phyloP scores from a whole-genome alignment of 768 basidiomycete species.

The Termitomyces sp. region DNA sequence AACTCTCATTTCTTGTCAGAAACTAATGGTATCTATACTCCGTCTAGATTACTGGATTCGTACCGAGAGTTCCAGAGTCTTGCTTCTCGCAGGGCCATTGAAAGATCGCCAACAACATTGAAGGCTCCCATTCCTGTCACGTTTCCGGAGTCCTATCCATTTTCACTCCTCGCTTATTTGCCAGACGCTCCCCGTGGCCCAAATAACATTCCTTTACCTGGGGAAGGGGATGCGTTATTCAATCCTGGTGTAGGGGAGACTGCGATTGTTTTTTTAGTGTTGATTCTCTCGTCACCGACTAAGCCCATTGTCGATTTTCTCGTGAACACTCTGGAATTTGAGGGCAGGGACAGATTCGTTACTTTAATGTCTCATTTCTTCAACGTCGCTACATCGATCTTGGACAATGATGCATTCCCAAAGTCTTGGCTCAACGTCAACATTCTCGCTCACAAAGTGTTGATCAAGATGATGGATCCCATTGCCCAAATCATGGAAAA shows the following conservation, averaged over 20 bases:
- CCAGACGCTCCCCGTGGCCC: constrained; percentile 50
- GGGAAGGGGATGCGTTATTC: constrained; percentile 52
- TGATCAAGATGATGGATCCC: constrained; percentile 87
- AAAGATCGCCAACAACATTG: constrained; percentile 56
- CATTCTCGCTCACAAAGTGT: constrained; percentile 80
- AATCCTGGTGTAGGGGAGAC: constrained; percentile 82
- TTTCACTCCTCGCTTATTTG: constrained; percentile 69
- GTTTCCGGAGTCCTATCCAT: constrained; percentile 94
- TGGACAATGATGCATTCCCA: constrained; percentile 87
- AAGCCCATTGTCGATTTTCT: constrained; percentile 77
- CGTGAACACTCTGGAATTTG: constrained; percentile 79
- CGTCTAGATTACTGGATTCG: constrained; percentile 72
- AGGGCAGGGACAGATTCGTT: constrained; percentile 79
- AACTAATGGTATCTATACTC: constrained; percentile 6
- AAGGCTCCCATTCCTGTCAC: constrained; percentile 66
- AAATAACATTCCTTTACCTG: constrained; percentile 33
- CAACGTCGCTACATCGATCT: constrained; percentile 73
- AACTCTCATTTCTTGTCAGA: neutral
- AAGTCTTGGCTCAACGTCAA: constrained; percentile 89
- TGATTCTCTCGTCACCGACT: constrained; percentile 76
- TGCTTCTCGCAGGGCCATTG: constrained; percentile 64
- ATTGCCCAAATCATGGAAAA: constrained; percentile 72
- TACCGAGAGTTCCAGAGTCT: constrained; percentile 80
- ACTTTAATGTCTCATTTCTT: constrained; percentile 73
- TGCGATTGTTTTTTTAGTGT: constrained; percentile 77